Evolutionary conservation across 345 rosid genomes (phyloP), one percentile per base, ranked within the genome.

Genomic region (Alliaria petiolata): DNA sequence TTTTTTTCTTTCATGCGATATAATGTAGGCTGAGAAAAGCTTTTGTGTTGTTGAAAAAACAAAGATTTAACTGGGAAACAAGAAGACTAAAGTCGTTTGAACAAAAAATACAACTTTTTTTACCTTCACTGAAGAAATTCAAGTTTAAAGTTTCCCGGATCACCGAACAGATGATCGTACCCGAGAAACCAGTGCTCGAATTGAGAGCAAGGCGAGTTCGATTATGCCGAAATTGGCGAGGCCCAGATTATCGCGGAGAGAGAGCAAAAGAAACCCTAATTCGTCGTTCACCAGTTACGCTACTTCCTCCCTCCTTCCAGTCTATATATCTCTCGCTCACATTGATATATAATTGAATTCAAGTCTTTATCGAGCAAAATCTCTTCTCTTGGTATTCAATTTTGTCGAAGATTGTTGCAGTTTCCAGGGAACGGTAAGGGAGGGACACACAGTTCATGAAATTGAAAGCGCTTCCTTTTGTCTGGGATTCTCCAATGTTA

Each of bases 181-280:
- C 63, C 39, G 14, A 46, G 14, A 64, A 70, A 14, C n/a, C 44
- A 67, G 42, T 20, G 67, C 15, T 28, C 35, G 17, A 39, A 60
- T 39, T 17, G 44, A 26, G 45, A 71, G 68, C 28, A 43, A 57
- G 13, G 4, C 28, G 66, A 66, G 54, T 65, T 49, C 61, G 53
- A 40, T 57, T 38, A 49, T 14, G 35, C 5, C 8, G 43, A 36
- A 25, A 35, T 5, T 63, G 64, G 22, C 25, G 30, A 54, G 8
- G 22, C 40, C 39, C 25, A 46, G 56, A n/a, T 62, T 52, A 22
- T 31, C 38, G 39, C 22, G 58, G 63, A 71, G 56, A 47, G 17
- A 59, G 53, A 12, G n/a, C 5, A 30, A 4, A 7, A 35, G 34
- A 30, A 74, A 53, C 74, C 79, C 79, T 75, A 75, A 75, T 25